Base-by-base conservation (phyloP, 2,329 filamentous ascomycete genomes). In the Colletotrichum viniferum region DNA sequence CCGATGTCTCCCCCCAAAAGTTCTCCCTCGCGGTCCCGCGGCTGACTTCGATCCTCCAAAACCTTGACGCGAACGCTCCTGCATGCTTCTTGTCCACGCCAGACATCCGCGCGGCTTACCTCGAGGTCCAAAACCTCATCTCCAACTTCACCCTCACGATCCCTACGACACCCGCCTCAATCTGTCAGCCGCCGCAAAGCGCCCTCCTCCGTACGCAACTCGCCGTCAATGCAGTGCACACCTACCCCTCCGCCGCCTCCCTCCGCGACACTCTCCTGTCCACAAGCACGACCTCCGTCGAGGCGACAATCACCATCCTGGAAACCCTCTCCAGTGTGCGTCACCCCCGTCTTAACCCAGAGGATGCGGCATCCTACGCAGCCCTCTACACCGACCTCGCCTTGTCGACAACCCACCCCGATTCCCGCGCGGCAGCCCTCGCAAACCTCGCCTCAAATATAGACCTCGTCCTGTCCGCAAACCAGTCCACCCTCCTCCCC, bases 401-500 rank as follows among this genome's bases (percentile, higher is more conserved):
- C 72, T 72, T 84, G 7, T 78, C 78, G 5, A 85, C 86, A 0
- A 78, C 80, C 1, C 84, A 84, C 2, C 81, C 86, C 1, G 88
- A 89, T 69, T 85, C 88, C n/a, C 86, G 88, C 7, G 84, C 86
- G 0, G 80, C 86, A 7, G 87, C 89, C 0, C 79, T 92, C 13
- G 79, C 84, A 14, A 88, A 88, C 61, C 84, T 92, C 6, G 86
- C 87, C 0, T 79, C 81, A 5, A 77, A 88, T 6, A 77, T 92
- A 55, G 88, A 90, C 61, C 76, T 79, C 8, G 78, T 86, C 2
- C 77, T 90, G 7, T 16, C 69, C 5, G 26, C 63, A 1, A 78
- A 71, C 1, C 78, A 77, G 2, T 32, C 83, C 3, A 76, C 78
- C 4, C 70, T 78, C 13, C 76, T 89, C 7, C 83, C 86, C 3